Percentiles rank a stretch among this genome's conserved stretches.
Conservation (phyloP, 352 stramenopile species). For the Phytopythium boreale region DNA sequence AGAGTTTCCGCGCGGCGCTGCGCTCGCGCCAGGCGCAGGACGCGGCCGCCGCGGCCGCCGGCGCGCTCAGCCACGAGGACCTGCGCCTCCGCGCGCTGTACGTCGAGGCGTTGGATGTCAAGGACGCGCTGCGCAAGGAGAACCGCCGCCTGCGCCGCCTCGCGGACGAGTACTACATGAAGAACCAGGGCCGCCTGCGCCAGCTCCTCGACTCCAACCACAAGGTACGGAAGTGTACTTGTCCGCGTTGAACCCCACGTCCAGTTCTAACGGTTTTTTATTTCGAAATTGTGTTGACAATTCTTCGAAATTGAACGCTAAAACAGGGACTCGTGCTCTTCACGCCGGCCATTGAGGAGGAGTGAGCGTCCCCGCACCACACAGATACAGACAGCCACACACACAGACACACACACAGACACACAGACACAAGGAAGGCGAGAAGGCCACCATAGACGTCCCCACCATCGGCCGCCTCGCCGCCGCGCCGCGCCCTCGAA, state of each 20-base stretch:
- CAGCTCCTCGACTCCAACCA: constrained; percentile 58
- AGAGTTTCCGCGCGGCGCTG: constrained; percentile 35
- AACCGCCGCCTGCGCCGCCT: constrained; percentile 60
- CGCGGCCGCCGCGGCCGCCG: constrained; percentile 13
- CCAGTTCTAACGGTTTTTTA: neutral
- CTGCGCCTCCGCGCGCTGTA: constrained; percentile 35
- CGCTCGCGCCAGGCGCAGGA: constrained; percentile 30
- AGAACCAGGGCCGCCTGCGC: constrained; percentile 64
- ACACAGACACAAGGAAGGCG: neutral
- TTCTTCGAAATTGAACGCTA: neutral
- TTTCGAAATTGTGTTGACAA: neutral
- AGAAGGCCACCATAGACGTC: neutral
- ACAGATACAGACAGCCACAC: neutral
- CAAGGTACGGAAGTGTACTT: constrained; percentile 17
- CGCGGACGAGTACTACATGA: constrained; percentile 77
- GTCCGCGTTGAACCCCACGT: neutral
- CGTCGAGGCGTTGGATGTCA: constrained; percentile 39
- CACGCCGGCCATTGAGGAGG: constrained; percentile 22
- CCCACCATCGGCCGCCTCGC: neutral
- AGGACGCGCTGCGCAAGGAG: constrained; percentile 60
- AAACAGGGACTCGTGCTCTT: constrained; percentile 27
- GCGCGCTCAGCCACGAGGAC: constrained; percentile 10
- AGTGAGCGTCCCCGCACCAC: neutral
- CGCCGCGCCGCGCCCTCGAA: neutral
- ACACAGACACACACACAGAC: neutral